Conservation (phyloP, 1,284 basidiomycete genomes). For the Ustilago hordei region DNA sequence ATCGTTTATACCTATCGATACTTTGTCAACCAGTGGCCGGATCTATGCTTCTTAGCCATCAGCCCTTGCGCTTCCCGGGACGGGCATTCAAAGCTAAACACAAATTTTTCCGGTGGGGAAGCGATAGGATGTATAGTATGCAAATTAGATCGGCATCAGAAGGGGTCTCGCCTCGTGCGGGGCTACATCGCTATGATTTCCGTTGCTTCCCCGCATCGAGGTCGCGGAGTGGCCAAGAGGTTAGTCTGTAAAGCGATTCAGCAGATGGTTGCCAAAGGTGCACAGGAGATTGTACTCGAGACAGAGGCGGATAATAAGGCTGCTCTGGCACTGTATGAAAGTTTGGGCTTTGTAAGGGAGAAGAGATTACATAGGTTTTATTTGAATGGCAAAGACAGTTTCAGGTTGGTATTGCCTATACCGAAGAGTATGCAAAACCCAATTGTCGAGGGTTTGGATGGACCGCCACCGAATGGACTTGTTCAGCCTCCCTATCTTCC, state of each 20-base stretch:
- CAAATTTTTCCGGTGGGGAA: not conserved
- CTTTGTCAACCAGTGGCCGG: conserved; percentile 88
- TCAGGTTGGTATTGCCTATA: conserved; percentile 59
- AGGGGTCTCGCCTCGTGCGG: conserved; percentile 76
- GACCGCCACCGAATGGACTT: conserved; percentile 22
- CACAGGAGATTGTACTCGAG: conserved; percentile 92
- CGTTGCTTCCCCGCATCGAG: conserved; percentile 49
- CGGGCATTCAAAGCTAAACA: too few relatives aligned
- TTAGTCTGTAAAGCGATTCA: conserved; percentile 77
- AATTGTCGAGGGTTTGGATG: conserved; percentile 13
- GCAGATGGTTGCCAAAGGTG: conserved; percentile 82
- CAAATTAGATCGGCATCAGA: conserved; percentile 86
- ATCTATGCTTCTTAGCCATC: conserved; percentile 83
- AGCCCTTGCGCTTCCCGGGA: not conserved
- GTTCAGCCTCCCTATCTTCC: conserved; percentile 28
- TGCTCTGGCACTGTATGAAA: conserved; percentile 87
- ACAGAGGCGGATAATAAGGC: conserved; percentile 94
- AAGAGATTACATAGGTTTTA: conserved; percentile 96
- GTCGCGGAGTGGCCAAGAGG: conserved; percentile 73
- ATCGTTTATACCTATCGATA: conserved; percentile 84
- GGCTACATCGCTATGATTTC: conserved; percentile 97
- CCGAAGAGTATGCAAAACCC: conserved; percentile 19
- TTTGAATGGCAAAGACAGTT: conserved; percentile 77
- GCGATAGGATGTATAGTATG: conserved; percentile 85
- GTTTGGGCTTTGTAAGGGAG: conserved; percentile 93